phyloP scores from a whole-genome alignment of 345 rosid species.

The Garcia nutans region DNA sequence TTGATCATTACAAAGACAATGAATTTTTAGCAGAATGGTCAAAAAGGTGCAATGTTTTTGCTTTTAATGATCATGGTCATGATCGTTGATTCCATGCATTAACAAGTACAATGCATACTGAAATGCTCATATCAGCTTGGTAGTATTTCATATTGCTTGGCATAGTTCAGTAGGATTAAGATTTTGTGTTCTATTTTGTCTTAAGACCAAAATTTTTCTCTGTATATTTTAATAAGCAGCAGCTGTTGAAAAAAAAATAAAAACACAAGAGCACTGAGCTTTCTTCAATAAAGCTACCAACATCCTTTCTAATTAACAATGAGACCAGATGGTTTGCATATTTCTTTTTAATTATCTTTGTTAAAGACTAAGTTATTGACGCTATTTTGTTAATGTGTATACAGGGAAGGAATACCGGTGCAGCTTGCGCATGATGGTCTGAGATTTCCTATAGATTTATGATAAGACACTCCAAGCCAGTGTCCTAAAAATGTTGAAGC shows the following conservation, averaged over 20 bases:
- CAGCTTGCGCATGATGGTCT: constrained; percentile 86
- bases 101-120: background rate
- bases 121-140: no score
- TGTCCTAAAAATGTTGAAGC: background rate
- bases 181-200: background rate
- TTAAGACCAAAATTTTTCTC: no score
- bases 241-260: no score
- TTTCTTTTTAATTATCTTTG: background rate
- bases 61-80: background rate
- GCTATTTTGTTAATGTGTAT: background rate
- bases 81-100: background rate
- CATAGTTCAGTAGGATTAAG: background rate
- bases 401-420: constrained; percentile 86
- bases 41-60: constrained; percentile 43
- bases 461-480: constrained; percentile 8
- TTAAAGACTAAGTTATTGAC: background rate
- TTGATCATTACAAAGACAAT: constrained; percentile 84
- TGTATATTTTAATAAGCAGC: no score
- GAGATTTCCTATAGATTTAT: constrained; percentile 66
- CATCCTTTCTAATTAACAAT: no score
- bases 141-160: no score
- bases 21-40: constrained; percentile 81
- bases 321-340: background rate
- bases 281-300: no score
- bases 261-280: no score